Percentiles rank a stretch among this genome's conserved stretches.
These are phyloP conservation scores for Oryza glaberrima DNA, from an alignment of 176 grass and related monocot genomes.

Conservation along the genomic window DNA sequence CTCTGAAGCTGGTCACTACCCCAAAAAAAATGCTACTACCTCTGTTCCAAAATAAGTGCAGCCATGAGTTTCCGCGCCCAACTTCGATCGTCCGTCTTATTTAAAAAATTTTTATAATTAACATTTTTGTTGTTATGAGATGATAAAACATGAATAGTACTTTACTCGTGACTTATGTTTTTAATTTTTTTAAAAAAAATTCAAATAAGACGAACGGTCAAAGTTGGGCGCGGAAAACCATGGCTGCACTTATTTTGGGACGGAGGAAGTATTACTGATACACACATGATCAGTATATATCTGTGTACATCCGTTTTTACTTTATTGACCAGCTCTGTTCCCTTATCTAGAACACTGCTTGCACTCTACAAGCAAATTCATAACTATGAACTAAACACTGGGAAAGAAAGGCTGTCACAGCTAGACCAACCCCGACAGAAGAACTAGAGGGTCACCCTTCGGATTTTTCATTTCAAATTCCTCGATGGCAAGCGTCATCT, in stretches of 20 bases:
- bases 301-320: not conserved
- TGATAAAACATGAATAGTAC: too few species aligned
- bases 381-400: not conserved
- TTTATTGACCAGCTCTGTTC: not conserved
- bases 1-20: not conserved
- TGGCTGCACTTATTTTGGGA: too few species aligned
- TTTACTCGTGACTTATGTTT: too few species aligned
- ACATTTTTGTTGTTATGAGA: too few species aligned
- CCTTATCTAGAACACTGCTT: not conserved
- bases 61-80: too few species aligned
- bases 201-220: too few species aligned
- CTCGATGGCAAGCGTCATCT: not conserved
- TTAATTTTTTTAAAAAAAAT: too few species aligned
- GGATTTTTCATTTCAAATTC: not conserved
- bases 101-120: too few species aligned
- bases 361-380: conserved; percentile 10
- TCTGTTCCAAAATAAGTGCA: too few species aligned
- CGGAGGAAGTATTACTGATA: not conserved
- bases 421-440: not conserved
- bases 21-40: not conserved
- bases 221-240: too few species aligned
- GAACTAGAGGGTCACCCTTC: not conserved
- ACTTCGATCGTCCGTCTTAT: too few species aligned
- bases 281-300: not conserved
- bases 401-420: not conserved